phyloP scores from a whole-genome alignment of 192 early-diverging fungal genomes.

The Backusella tarrabulga region DNA sequence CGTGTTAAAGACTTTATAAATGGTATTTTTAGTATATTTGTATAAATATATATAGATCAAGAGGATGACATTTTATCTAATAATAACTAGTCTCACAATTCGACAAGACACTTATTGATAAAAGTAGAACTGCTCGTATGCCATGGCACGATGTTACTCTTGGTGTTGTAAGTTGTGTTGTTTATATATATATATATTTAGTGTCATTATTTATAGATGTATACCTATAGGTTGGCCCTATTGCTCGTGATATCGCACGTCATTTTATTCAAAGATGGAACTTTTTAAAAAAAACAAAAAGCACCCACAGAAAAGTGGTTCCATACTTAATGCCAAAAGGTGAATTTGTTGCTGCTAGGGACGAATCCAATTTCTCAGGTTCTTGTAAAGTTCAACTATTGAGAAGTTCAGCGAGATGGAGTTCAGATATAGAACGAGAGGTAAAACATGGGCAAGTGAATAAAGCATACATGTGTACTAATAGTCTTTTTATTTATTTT shows the following conservation, averaged over 20 bases:
- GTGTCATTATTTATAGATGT: not conserved
- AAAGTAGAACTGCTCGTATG: conserved; percentile 58
- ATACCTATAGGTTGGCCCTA: conserved; percentile 51
- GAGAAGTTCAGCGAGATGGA: conserved; percentile 68
- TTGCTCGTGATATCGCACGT: conserved; percentile 75
- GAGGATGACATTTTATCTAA: conserved; percentile 18
- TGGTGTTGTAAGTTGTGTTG: conserved; percentile 49
- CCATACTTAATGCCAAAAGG: conserved; percentile 74
- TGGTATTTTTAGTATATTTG: conserved; percentile 32
- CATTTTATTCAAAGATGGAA: conserved; percentile 93
- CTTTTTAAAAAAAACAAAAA: conserved; percentile 72
- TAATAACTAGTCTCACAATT: conserved; percentile 23
- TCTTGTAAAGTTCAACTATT: conserved; percentile 65
- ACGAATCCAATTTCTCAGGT: conserved; percentile 57
- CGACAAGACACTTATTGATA: conserved; percentile 40
- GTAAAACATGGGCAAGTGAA: conserved; percentile 8
- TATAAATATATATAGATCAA: not conserved
- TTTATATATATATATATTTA: not conserved
- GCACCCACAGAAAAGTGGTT: conserved; percentile 52
- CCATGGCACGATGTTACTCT: conserved; percentile 91
- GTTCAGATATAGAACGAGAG: conserved; percentile 59
- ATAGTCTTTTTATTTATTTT: not conserved
- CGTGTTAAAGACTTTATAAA: conserved; percentile 74
- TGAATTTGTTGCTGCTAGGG: conserved; percentile 61
- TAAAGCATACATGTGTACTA: conserved; percentile 15